Evolutionary conservation across 2,329 filamentous ascomycete species (phyloP), one percentile per base, ranked within the genome.

Genomic region (Lasiodiplodia sp.): DNA sequence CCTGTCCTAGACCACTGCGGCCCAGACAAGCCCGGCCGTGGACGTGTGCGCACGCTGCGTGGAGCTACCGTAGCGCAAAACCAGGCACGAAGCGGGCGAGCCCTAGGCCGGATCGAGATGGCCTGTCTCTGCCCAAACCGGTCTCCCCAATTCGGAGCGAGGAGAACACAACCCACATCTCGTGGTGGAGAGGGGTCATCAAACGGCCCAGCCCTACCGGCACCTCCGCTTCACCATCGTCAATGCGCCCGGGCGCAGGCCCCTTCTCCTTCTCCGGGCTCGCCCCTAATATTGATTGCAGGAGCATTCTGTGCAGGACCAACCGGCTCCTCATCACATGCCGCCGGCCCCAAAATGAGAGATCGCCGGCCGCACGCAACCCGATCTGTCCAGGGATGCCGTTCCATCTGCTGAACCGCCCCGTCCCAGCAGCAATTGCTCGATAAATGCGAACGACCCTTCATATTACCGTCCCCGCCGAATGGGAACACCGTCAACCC

Each of bases 171-270:
- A 47, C 44, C 2, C 44, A 8, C 44, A 47, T n/a, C 18, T 21
- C 44, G 44, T 8, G 44, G 44, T 47, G 18, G 18, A n/a, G 44
- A 47, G 44, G 44, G 37, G 14, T 16, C 37, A 60, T 28, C 38
- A 60, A 60, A 60, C 57, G 57, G 57, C 8, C 57, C 58, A 63
- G 58, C 58, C 58, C 58, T 63, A 63, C 58, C 58, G n/a, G 58
- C 37, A 47, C 25, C 38, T 37, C 28, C 53, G 53, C 53, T 21
- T 34, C 53, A 47, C 51, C 51, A 53, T 56, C 28, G 28, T 28
- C 44, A 47, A 47, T 47, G 44, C 44, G 14, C 18, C n/a, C 44
- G 44, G 44, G 44, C 44, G 44, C 44, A 47, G n/a, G 44, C 18
- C 34, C 31, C 31, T 10, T 25, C 34, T 12, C 34, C 55, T 21